A percentile compares a stretch with the other conserved stretches of the same genome.
These are phyloP conservation scores for Neurospora sp. DNA, from an alignment of 495 filamentous ascomycete genomes.

Conservation along the genomic window DNA sequence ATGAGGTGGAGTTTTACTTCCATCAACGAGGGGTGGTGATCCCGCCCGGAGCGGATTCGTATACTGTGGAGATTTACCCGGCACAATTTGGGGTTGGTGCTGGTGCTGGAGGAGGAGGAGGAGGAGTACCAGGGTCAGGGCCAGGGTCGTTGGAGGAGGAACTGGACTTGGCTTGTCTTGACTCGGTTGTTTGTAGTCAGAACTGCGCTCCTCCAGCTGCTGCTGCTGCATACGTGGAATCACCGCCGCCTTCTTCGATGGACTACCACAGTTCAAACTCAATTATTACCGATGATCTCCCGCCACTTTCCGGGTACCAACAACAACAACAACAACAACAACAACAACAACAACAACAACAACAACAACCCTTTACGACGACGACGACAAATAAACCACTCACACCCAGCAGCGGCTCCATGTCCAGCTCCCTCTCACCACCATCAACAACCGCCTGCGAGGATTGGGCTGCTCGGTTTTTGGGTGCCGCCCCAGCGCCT, in stretches of 20 bases:
- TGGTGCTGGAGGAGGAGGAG: background rate
- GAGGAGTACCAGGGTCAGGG: slow-evolving; percentile 2
- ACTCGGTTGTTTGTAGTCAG: background rate
- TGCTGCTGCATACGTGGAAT: background rate
- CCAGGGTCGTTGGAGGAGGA: background rate
- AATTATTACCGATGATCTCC: background rate
- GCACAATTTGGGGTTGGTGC: slow-evolving; percentile 16
- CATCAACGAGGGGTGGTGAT: slow-evolving; percentile 47
- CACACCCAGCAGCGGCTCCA: background rate
- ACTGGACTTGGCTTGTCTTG: background rate
- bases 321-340: background rate
- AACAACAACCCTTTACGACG: background rate
- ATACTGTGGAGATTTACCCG: slow-evolving; percentile 39
- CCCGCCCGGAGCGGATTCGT: slow-evolving; percentile 40
- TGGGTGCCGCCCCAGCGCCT: too few species aligned
- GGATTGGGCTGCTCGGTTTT: too few species aligned
- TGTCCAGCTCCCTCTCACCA: background rate
- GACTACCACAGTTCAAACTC: background rate
- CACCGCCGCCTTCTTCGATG: background rate
- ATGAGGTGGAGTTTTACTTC: slow-evolving; percentile 64
- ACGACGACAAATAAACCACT: background rate
- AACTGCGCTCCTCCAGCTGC: background rate
- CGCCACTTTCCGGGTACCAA: background rate
- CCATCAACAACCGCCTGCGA: background rate
- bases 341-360: background rate